A percentile compares a stretch with the other conserved stretches of the same genome.
Evolutionary conservation across 2,329 filamentous ascomycete species (phyloP).

Genomic region (Cladobotryum protrusum): DNA sequence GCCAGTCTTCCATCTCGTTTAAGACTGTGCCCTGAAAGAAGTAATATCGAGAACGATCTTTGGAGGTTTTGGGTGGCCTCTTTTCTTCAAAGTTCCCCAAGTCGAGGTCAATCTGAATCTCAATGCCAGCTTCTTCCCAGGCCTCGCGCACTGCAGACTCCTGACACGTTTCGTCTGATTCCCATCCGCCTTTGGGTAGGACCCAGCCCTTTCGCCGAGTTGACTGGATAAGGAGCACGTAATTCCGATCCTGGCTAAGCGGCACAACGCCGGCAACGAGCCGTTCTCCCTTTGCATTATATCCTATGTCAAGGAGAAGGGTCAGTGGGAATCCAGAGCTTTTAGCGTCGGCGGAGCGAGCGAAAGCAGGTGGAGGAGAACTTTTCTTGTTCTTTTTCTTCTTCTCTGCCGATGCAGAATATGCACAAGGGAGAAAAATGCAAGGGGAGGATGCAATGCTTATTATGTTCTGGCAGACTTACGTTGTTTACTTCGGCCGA

Average conservation of each 20-base stretch:
- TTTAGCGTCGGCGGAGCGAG: slow-evolving; percentile 11
- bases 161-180: slow-evolving; percentile 82
- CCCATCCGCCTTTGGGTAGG: slow-evolving; percentile 95
- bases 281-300: slow-evolving; percentile 85
- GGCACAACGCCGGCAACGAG: slow-evolving; percentile 93
- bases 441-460: slow-evolving; percentile 3
- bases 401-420: slow-evolving; percentile 1
- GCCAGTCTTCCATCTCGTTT: slow-evolving; percentile 82
- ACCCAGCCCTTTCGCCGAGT: slow-evolving; percentile 91
- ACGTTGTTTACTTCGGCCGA: slow-evolving; percentile 75
- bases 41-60: slow-evolving; percentile 60
- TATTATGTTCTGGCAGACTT: slow-evolving; percentile 38
- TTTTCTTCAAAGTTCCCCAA: slow-evolving; percentile 82
- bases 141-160: slow-evolving; percentile 85
- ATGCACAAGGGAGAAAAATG: not conserved
- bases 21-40: slow-evolving; percentile 87
- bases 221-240: slow-evolving; percentile 90
- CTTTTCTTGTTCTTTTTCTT: not conserved
- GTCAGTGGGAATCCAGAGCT: slow-evolving; percentile 17
- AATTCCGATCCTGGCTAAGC: slow-evolving; percentile 75
- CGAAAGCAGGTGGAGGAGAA: slow-evolving; percentile 9
- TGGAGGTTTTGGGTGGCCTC: slow-evolving; percentile 67
- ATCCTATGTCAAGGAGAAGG: slow-evolving; percentile 54
- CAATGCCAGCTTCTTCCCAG: slow-evolving; percentile 96
- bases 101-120: slow-evolving; percentile 76